Evolutionary conservation across 2,329 filamentous ascomycete genomes (phyloP).

Genomic region (Penicillium sp.): DNA sequence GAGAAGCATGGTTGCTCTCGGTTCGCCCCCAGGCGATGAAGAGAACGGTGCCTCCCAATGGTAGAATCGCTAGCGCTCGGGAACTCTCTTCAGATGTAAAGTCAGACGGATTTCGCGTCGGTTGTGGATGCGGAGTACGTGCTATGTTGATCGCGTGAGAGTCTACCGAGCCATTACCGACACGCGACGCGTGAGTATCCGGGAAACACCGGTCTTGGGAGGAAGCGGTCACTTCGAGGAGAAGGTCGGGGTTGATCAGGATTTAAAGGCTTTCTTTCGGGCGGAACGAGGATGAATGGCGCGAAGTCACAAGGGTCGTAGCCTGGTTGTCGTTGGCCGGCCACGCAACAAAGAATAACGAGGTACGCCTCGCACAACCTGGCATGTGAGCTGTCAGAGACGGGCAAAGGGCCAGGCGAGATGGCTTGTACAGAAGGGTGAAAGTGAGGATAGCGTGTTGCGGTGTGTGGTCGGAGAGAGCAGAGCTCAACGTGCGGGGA

Average conservation of each 20-base stretch:
- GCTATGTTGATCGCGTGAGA: slow-evolving; percentile 27
- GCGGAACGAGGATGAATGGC: background rate
- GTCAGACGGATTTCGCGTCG: slow-evolving; percentile 5
- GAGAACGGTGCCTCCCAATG: background rate
- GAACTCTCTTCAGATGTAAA: background rate
- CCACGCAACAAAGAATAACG: slow-evolving; percentile 21
- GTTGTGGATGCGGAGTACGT: slow-evolving; percentile 8
- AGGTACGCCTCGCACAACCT: slow-evolving; percentile 19
- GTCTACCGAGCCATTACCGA: slow-evolving; percentile 25
- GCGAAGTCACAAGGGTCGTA: slow-evolving; percentile 4
- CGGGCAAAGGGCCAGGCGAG: slow-evolving; percentile 10
- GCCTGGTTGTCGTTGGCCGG: slow-evolving; percentile 11
- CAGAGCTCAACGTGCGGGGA: slow-evolving; percentile 18
- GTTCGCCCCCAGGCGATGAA: slow-evolving; percentile 21
- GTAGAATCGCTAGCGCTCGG: too few relatives aligned
- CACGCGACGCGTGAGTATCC: slow-evolving; percentile 24
- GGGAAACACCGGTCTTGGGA: background rate
- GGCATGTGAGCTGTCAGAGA: slow-evolving; percentile 15
- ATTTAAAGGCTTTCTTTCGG: background rate
- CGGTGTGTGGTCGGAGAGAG: slow-evolving; percentile 14
- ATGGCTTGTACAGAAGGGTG: background rate
- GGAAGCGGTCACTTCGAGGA: background rate
- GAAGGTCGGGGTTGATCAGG: background rate
- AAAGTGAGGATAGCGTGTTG: slow-evolving; percentile 3
- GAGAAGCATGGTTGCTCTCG: slow-evolving; percentile 47